A percentile compares a stretch with the other conserved stretches of the same genome.
phyloP scores from a whole-genome alignment of 345 rosid genomes.

The Acer negundo region DNA sequence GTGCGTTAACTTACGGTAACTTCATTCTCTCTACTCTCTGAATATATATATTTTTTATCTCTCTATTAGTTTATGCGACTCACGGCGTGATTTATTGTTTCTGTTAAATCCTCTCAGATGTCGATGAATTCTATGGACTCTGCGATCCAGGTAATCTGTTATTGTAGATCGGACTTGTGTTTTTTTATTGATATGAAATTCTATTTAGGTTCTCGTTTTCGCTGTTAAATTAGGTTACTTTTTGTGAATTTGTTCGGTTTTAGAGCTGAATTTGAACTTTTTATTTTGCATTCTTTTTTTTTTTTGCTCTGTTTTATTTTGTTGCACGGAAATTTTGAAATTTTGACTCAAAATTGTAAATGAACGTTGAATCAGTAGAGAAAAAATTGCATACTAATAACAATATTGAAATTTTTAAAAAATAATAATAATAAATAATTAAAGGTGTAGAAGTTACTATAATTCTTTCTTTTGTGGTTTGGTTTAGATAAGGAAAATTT shows the following conservation, averaged over 20 bases:
- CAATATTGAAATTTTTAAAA: background rate
- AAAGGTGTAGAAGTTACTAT: background rate
- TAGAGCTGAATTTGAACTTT: background rate
- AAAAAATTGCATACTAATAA: background rate
- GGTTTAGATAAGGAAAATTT: constrained; percentile 85
- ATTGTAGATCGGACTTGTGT: constrained; percentile 19
- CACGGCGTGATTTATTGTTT: background rate
- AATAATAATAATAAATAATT: background rate
- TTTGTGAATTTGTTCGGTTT: background rate
- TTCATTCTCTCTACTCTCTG: background rate
- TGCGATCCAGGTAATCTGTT: constrained; percentile 89
- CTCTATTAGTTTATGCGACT: constrained; percentile 2
- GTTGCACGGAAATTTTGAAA: background rate
- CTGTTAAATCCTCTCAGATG: constrained; percentile 52
- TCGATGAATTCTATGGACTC: constrained; percentile 79
- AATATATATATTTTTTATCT: background rate
- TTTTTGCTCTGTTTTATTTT: background rate
- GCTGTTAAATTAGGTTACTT: background rate
- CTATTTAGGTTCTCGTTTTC: background rate
- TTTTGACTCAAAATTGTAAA: background rate
- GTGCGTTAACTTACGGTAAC: constrained; percentile 85
- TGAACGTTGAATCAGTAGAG: constrained; percentile 2
- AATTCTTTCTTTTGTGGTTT: background rate
- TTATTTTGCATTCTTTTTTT: background rate
- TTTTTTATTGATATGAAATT: background rate